phyloP scores from a whole-genome alignment of 495 filamentous ascomycete species.

The Penicillium atrosanguineum region DNA sequence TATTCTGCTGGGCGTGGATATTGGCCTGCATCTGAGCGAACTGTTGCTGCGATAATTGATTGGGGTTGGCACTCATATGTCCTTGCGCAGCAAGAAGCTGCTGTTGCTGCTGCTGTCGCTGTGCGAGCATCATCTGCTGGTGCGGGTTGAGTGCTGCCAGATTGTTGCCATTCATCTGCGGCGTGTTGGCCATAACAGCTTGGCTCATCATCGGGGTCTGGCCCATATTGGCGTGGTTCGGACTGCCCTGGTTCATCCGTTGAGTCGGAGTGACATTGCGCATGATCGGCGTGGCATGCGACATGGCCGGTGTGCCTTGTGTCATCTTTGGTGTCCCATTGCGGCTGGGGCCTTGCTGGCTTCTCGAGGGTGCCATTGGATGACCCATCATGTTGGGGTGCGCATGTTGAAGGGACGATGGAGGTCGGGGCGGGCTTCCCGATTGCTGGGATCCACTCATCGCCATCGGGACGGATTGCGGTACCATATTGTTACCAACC shows the following conservation, averaged over 20 bases:
- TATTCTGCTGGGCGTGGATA: conserved; percentile 35
- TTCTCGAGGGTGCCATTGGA: conserved; percentile 72
- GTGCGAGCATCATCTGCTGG: conserved; percentile 38
- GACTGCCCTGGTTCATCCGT: conserved; percentile 70
- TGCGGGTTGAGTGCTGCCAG: conserved; percentile 40
- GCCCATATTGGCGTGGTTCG: conserved; percentile 56
- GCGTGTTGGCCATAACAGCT: conserved; percentile 45
- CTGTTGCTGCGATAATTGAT: conserved; percentile 47
- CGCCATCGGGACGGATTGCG: conserved; percentile 70
- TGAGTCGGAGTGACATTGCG: conserved; percentile 68
- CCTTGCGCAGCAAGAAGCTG: conserved; percentile 49
- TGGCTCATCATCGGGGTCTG: conserved; percentile 58
- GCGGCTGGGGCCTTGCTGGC: conserved; percentile 73
- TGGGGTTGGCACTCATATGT: conserved; percentile 31
- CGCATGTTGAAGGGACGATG: conserved; percentile 73
- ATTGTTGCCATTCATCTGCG: conserved; percentile 36
- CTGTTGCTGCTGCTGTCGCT: conserved; percentile 48
- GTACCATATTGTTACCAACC: conserved; percentile 52
- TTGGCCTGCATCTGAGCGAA: conserved; percentile 44
- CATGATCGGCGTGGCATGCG: conserved; percentile 67
- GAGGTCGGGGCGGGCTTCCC: conserved; percentile 71
- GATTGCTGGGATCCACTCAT: conserved; percentile 74
- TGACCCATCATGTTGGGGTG: conserved; percentile 64
- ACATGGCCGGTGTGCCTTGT: conserved; percentile 74
- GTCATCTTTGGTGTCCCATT: conserved; percentile 81